phyloP scores from a whole-genome alignment of 2,329 filamentous ascomycete genomes.

The Penicillium concentricum region DNA sequence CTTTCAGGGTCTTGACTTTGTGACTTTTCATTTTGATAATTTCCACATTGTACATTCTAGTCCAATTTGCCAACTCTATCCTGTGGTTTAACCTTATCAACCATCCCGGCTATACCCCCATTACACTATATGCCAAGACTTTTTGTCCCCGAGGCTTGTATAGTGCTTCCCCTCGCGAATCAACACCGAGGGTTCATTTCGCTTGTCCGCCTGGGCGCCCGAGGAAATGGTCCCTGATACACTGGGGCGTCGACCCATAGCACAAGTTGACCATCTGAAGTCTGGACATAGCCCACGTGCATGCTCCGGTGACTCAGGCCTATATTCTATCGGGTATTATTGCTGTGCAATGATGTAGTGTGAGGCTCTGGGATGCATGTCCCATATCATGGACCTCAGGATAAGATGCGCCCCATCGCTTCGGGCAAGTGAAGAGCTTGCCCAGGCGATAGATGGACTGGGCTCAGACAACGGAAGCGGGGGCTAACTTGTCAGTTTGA shows the following conservation, averaged over 20 bases:
- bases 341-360: neutral
- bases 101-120: too few species aligned
- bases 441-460: neutral
- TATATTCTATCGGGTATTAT: neutral
- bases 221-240: neutral
- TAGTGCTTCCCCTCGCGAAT: neutral
- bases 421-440: neutral
- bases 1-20: neutral
- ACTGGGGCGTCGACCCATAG: neutral
- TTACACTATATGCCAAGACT: neutral
- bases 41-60: neutral
- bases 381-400: neutral
- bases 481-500: neutral
- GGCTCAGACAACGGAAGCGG: neutral
- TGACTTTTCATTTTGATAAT: neutral
- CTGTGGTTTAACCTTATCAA: neutral
- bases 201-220: neutral
- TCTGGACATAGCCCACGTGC: neutral
- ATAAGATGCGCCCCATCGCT: neutral
- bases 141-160: neutral
- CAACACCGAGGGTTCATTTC: neutral
- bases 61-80: neutral
- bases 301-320: neutral
- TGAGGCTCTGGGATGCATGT: neutral
- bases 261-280: too few species aligned